phyloP scores from a whole-genome alignment of 768 basidiomycete species.

The Serendipita vermifera region DNA sequence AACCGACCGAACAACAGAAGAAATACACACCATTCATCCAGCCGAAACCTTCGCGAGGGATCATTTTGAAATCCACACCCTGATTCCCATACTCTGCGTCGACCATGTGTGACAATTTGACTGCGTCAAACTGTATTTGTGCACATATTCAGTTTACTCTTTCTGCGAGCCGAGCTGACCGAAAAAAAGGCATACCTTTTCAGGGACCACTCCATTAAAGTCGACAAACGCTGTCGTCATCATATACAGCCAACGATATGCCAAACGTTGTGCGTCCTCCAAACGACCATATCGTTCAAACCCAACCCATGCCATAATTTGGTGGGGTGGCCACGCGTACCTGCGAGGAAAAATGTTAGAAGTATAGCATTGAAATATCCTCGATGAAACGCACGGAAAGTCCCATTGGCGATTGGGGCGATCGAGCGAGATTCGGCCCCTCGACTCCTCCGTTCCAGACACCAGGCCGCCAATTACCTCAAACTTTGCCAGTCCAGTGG shows the following conservation, averaged over 20 bases:
- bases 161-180: neutral
- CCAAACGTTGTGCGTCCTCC: constrained; percentile 82
- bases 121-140: constrained; percentile 72
- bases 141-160: neutral
- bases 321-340: constrained; percentile 89
- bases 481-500: constrained; percentile 82
- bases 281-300: constrained; percentile 91
- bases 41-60: constrained; percentile 94
- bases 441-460: constrained; percentile 90
- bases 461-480: constrained; percentile 92
- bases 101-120: constrained; percentile 87
- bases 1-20: neutral
- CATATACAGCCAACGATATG: constrained; percentile 99
- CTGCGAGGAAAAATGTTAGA: constrained; percentile 24
- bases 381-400: constrained; percentile 60
- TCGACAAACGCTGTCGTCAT: constrained; percentile 92
- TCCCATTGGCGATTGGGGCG: constrained; percentile 99
- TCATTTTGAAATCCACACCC: constrained; percentile 94
- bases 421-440: constrained; percentile 90
- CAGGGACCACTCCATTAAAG: constrained; percentile 95
- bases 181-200: constrained; percentile 50
- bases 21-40: constrained; percentile 85
- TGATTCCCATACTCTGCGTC: constrained; percentile 97
- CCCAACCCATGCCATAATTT: constrained; percentile 98
- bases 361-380: constrained; percentile 11